Percentiles rank a stretch among this genome's conserved stretches.
phyloP scores from a whole-genome alignment of 106 monocot species.

The Chionographis japonica region DNA sequence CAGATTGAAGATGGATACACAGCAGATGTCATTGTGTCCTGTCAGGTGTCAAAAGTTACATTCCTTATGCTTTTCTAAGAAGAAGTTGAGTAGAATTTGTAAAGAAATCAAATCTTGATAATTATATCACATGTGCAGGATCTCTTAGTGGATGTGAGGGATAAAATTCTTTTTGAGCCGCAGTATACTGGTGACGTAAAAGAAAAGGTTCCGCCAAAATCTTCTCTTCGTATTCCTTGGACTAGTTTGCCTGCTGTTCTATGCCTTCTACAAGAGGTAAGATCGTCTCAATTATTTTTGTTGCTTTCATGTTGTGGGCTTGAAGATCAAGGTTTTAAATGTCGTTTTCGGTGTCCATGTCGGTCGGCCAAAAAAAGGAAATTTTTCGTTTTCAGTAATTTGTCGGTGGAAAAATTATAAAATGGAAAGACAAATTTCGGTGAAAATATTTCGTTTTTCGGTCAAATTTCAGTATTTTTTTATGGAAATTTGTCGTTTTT shows the following conservation, averaged over 20 bases:
- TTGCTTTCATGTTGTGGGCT: not conserved
- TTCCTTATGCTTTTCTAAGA: not conserved
- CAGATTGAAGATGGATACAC: conserved; percentile 94
- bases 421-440: no score
- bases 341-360: no score
- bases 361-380: no score
- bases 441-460: no score
- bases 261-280: conserved; percentile 89
- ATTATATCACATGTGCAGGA: conserved; percentile 31
- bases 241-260: conserved; percentile 74
- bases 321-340: no score
- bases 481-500: no score
- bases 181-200: conserved; percentile 84
- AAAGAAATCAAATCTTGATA: not conserved
- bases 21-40: conserved; percentile 38
- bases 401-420: no score
- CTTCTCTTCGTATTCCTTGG: conserved; percentile 74
- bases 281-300: not conserved
- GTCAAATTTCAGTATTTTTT: no score
- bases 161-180: conserved; percentile 94
- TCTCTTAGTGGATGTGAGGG: conserved; percentile 92
- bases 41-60: conserved; percentile 44
- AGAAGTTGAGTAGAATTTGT: not conserved
- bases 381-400: no score
- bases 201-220: conserved; percentile 77